Evolutionary conservation across 257 asterid species (phyloP).

Genomic region (Gynochthodes officinalis): DNA sequence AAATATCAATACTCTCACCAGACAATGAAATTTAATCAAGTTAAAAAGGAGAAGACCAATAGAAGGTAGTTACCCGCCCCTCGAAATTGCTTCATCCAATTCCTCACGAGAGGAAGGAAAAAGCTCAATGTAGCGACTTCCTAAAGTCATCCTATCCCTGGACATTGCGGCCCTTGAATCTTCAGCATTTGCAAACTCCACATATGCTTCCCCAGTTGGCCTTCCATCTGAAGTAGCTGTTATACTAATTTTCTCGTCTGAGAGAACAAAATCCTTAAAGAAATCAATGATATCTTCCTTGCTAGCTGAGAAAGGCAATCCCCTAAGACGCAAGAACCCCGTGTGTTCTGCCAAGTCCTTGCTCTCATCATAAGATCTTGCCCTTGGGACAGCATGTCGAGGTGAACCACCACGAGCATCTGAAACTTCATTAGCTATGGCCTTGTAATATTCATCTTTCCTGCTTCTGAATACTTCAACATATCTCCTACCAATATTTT

Average conservation of each 20-base stretch:
- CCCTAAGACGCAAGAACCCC: constrained; percentile 82
- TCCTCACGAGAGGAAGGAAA: constrained; percentile 87
- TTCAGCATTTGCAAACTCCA: constrained; percentile 79
- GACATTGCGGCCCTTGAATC: constrained; percentile 88
- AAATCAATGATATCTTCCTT: constrained; percentile 69
- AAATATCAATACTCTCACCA: background rate
- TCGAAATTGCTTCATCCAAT: constrained; percentile 78
- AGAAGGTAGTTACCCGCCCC: constrained; percentile 67
- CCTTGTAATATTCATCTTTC: constrained; percentile 87
- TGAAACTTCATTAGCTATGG: constrained; percentile 71
- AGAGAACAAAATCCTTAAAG: constrained; percentile 65
- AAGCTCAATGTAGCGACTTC: constrained; percentile 81
- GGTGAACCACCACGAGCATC: constrained; percentile 76
- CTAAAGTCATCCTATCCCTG: constrained; percentile 85
- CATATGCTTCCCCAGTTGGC: constrained; percentile 94
- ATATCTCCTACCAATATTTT: constrained; percentile 87
- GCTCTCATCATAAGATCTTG: constrained; percentile 63
- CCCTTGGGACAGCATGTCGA: constrained; percentile 66
- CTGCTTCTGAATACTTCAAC: constrained; percentile 91
- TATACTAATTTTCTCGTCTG: constrained; percentile 70
- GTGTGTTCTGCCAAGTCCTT: constrained; percentile 80
- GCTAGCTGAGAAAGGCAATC: constrained; percentile 79
- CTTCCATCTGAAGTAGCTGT: constrained; percentile 76
- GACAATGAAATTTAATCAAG: background rate
- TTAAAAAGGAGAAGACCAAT: constrained; percentile 1